A percentile compares a stretch with the other conserved stretches of the same genome.
Conservation (phyloP, 495 filamentous ascomycete species). For the Tuber indicum region DNA sequence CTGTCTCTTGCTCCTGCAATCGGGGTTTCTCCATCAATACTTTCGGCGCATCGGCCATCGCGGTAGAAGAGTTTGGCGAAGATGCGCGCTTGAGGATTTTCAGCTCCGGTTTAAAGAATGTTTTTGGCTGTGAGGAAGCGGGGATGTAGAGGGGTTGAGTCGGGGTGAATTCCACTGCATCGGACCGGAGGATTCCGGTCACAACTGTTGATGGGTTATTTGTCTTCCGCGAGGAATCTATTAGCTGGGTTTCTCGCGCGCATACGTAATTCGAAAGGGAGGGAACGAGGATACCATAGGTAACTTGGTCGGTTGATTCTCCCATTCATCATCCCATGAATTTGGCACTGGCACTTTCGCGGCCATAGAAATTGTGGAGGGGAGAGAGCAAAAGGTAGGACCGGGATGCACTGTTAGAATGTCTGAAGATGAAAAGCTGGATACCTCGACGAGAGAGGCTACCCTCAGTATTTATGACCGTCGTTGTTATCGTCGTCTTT, state of each 20-base stretch:
- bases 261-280: neutral
- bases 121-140: conserved; percentile 29
- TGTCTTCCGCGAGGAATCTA: conserved; percentile 10
- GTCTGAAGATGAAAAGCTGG: neutral
- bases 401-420: neutral
- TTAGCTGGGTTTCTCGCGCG: conserved; percentile 9
- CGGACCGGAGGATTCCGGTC: conserved; percentile 17
- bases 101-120: conserved; percentile 35
- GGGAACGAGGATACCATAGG: neutral
- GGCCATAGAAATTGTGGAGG: neutral
- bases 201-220: conserved; percentile 6
- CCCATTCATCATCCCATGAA: conserved; percentile 41
- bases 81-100: conserved; percentile 37
- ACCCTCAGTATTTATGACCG: neutral
- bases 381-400: neutral
- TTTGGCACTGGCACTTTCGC: conserved; percentile 17
- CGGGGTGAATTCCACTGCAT: conserved; percentile 13
- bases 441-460: neutral
- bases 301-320: conserved; percentile 18
- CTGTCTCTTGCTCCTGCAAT: conserved; percentile 22
- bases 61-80: conserved; percentile 9
- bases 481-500: neutral
- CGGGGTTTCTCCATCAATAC: conserved; percentile 13
- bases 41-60: neutral
- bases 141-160: conserved; percentile 19